phyloP scores from a whole-genome alignment of 192 early-diverging fungal genomes.

The Backusella parvicylindrica region DNA sequence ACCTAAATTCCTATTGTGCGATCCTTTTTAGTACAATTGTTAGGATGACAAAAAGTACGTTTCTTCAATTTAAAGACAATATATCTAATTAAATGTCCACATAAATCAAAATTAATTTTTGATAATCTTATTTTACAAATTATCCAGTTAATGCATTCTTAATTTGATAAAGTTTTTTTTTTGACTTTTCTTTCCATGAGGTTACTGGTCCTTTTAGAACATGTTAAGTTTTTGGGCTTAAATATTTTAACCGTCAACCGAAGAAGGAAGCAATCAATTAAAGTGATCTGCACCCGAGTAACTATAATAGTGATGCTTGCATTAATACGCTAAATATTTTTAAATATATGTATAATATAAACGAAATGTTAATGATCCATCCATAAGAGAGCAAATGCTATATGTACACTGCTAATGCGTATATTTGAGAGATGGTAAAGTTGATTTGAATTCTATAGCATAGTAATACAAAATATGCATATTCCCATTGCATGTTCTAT shows the following conservation, averaged over 20 bases:
- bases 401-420: neutral
- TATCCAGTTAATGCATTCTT: neutral
- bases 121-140: neutral
- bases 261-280: neutral
- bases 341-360: neutral
- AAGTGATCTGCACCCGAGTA: neutral
- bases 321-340: neutral
- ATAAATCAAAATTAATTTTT: neutral
- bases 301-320: neutral
- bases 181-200: neutral
- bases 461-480: neutral
- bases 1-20: neutral
- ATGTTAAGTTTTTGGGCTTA: neutral
- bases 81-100: neutral
- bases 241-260: neutral
- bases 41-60: neutral
- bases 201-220: neutral
- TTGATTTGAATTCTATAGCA: neutral
- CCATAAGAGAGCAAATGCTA: neutral
- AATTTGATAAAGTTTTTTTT: neutral
- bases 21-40: neutral
- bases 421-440: neutral
- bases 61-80: neutral
- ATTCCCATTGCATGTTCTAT: neutral
- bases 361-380: neutral